phyloP scores from a whole-genome alignment of 148 eudicot genomes.

The Drosera capensis region DNA sequence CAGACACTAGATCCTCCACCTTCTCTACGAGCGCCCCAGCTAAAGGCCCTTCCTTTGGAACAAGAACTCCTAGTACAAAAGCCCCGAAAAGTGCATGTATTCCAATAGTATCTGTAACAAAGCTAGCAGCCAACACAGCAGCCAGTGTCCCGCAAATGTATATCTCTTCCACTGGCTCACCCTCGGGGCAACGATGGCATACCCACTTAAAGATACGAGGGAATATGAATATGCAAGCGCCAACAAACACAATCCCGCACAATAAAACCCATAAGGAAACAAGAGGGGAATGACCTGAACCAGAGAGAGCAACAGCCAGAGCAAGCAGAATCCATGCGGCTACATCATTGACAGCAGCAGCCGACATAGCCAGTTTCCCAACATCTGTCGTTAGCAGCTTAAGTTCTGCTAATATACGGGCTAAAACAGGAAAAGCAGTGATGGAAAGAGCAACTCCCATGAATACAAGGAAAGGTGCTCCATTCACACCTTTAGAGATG shows the following conservation, averaged over 20 bases:
- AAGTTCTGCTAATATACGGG: slow-evolving; percentile 77
- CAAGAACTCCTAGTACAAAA: slow-evolving; percentile 57
- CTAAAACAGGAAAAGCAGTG: slow-evolving; percentile 76
- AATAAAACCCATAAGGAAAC: slow-evolving; percentile 61
- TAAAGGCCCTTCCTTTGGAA: slow-evolving; percentile 70
- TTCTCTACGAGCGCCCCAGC: slow-evolving; percentile 70
- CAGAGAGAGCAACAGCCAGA: slow-evolving; percentile 64
- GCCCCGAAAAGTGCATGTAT: slow-evolving; percentile 88
- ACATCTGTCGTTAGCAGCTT: slow-evolving; percentile 76
- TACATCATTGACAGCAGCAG: slow-evolving; percentile 81
- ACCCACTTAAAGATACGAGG: slow-evolving; percentile 58
- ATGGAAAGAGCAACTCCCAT: slow-evolving; percentile 84
- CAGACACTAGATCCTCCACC: slow-evolving; percentile 76
- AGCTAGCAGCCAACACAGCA: slow-evolving; percentile 62
- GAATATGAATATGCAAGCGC: slow-evolving; percentile 22
- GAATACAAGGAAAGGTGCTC: slow-evolving; percentile 63
- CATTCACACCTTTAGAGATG: slow-evolving; percentile 37
- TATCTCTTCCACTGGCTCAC: slow-evolving; percentile 66
- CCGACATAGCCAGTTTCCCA: slow-evolving; percentile 81
- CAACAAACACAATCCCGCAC: slow-evolving; percentile 32
- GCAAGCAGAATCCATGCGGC: slow-evolving; percentile 89
- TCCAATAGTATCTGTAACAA: slow-evolving; percentile 61
- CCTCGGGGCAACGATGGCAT: slow-evolving; percentile 41
- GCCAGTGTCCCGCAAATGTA: slow-evolving; percentile 43
- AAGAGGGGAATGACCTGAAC: slow-evolving; percentile 37